Conservation (phyloP, 768 basidiomycete genomes). For the Erythrobasidium yunnanense region DNA sequence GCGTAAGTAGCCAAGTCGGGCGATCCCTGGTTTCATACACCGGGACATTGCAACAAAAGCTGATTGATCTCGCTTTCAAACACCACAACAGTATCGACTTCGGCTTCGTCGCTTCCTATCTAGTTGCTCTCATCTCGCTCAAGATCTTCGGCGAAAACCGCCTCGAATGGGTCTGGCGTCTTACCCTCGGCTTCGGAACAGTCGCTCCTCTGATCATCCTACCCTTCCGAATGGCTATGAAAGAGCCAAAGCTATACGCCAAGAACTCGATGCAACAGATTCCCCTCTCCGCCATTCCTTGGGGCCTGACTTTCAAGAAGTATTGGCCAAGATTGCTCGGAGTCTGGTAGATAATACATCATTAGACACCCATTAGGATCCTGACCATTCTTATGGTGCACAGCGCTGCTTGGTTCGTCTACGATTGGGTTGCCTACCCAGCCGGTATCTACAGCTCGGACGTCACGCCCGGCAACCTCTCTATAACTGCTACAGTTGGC, state of each 20-base stretch:
- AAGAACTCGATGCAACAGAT: slow-evolving; percentile 21
- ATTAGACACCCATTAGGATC: slow-evolving; percentile 42
- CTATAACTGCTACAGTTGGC: background rate
- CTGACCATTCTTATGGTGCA: slow-evolving; percentile 52
- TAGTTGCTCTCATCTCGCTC: slow-evolving; percentile 32
- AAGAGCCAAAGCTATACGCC: slow-evolving; percentile 23
- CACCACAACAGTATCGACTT: slow-evolving; percentile 30
- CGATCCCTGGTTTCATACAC: background rate
- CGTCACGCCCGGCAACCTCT: slow-evolving; percentile 42
- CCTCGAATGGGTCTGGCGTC: slow-evolving; percentile 34
- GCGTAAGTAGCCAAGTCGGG: background rate
- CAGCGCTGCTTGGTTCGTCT: slow-evolving; percentile 6
- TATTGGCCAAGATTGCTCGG: slow-evolving; percentile 69
- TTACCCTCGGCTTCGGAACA: slow-evolving; percentile 29
- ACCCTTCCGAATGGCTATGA: slow-evolving; percentile 29
- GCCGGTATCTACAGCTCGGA: slow-evolving; percentile 26
- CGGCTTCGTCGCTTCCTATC: slow-evolving; percentile 31
- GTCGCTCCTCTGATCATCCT: slow-evolving; percentile 29
- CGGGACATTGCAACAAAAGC: background rate
- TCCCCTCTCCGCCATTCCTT: slow-evolving; percentile 13
- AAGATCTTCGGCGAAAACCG: slow-evolving; percentile 32
- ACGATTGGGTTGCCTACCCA: slow-evolving; percentile 31
- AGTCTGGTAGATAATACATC: slow-evolving; percentile 45
- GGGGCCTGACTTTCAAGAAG: slow-evolving; percentile 41
- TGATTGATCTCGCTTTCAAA: no score